These are phyloP conservation scores for Geosmithia morbida DNA, from an alignment of 2,329 filamentous ascomycete species.

Conservation along the genomic window DNA sequence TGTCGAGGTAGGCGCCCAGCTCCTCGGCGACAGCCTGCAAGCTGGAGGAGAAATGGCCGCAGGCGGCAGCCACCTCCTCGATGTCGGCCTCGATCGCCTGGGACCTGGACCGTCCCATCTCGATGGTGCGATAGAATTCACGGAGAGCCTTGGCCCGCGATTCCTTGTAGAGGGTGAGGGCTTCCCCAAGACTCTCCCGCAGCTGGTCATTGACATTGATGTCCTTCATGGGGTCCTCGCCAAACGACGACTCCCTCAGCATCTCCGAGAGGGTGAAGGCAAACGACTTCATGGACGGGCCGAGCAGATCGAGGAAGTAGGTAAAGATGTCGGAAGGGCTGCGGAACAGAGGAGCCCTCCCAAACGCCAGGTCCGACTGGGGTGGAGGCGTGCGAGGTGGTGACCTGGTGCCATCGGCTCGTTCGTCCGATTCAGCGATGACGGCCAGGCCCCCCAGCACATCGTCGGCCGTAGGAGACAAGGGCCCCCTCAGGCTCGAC, in stretches of 20 bases:
- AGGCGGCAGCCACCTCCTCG: slow-evolving; percentile 95
- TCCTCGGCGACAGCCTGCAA: slow-evolving; percentile 85
- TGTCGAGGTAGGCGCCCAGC: slow-evolving; percentile 66
- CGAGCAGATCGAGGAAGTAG: slow-evolving; percentile 75
- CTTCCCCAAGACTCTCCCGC: slow-evolving; percentile 64
- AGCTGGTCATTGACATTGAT: slow-evolving; percentile 71
- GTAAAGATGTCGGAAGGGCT: slow-evolving; percentile 78
- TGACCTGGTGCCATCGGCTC: not conserved
- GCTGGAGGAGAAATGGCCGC: slow-evolving; percentile 90
- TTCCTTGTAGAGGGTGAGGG: slow-evolving; percentile 63
- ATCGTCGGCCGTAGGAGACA: slow-evolving; percentile 15
- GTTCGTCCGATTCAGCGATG: slow-evolving; percentile 31
- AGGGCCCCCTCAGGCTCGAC: not conserved
- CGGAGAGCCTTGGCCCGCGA: slow-evolving; percentile 64
- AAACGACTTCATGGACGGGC: slow-evolving; percentile 93
- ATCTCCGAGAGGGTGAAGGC: slow-evolving; percentile 82
- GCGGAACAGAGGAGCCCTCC: slow-evolving; percentile 25
- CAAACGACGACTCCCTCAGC: slow-evolving; percentile 75
- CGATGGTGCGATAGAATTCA: slow-evolving; percentile 67
- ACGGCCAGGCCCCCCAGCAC: slow-evolving; percentile 37
- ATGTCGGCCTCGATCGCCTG: slow-evolving; percentile 79
- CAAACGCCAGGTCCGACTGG: slow-evolving; percentile 14
- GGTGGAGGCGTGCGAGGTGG: slow-evolving; percentile 3
- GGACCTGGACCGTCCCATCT: slow-evolving; percentile 52
- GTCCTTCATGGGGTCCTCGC: slow-evolving; percentile 46